Conservation (phyloP, 306 rosid genomes). For the Bauhinia variegata region DNA sequence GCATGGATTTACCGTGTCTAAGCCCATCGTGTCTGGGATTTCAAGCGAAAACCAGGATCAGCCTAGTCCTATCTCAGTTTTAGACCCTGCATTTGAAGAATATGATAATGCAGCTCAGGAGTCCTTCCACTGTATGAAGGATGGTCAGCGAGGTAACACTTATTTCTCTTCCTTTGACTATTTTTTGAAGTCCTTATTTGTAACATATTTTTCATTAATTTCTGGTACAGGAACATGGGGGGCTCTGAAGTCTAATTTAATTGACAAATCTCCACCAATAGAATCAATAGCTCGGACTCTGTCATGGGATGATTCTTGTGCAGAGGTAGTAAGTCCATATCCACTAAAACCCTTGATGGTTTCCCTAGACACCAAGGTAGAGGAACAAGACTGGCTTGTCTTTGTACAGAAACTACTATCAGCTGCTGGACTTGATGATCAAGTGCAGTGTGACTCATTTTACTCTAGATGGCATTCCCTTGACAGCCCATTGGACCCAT, state of each 20-base stretch:
- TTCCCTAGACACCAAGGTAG: constrained; percentile 55
- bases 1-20: constrained; percentile 65
- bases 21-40: constrained; percentile 44
- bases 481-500: constrained; percentile 79
- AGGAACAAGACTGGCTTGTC: constrained; percentile 69
- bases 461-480: constrained; percentile 67
- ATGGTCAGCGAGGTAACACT: constrained; percentile 51
- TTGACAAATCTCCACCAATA: constrained; percentile 96
- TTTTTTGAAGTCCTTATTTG: constrained; percentile 13
- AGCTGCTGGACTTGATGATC: constrained; percentile 63
- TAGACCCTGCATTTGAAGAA: constrained; percentile 71
- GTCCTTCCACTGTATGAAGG: constrained; percentile 47
- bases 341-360: constrained; percentile 52
- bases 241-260: constrained; percentile 65
- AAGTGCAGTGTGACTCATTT: constrained; percentile 40
- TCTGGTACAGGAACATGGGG: constrained; percentile 49
- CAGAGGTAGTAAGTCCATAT: constrained; percentile 53
- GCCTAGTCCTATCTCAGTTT: constrained; percentile 91
- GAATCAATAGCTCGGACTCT: constrained; percentile 86
- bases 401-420: constrained; percentile 67
- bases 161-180: constrained; percentile 24
- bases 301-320: constrained; percentile 74
- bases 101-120: constrained; percentile 54
- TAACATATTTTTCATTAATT: constrained; percentile 8
- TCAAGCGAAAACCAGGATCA: constrained; percentile 67